Evolutionary conservation across 2,329 filamentous ascomycete genomes (phyloP), one percentile per base, ranked within the genome.

Genomic region (Nemania diffusa): DNA sequence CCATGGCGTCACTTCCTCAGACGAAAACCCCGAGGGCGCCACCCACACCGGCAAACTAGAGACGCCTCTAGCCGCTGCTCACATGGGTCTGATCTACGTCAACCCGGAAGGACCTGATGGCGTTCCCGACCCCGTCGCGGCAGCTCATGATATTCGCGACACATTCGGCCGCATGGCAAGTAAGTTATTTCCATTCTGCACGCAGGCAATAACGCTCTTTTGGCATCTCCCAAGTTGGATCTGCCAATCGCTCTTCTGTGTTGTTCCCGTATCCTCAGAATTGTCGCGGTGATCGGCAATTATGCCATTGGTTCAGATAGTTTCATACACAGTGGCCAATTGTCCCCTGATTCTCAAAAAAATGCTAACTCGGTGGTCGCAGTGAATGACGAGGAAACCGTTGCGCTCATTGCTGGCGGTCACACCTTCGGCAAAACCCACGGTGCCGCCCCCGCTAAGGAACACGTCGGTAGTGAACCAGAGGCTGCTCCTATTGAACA

Each of bases 401-500:
- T 92, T 61, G 91, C 92, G 15, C 82, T 94, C 52, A 94, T 94
- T 76, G 90, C 90, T 44, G 92, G 92, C 76, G 92, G 92, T 44
- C 92, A 94, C 83, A 85, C 88, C 27, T 92, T 94, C 73, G 92
- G 92, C 74, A 94, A 94, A 87, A 92, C 91, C 0, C 92, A 94
- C 79, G 92, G 92, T 73, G 91, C 92, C 34, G 91, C 81, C 64
- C 82, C 88, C 17, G n/a, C n/a, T n/a, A 81, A 84, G 20, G 85
- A 86, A 69, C 85, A 92, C 73, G 84, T 93, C 57, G 90, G 90
- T 62, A 79, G 83, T 20, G 92, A 92, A 78, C 92, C 92, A 22
- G 85, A 89, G 74, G 90, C 82, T 13, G 90, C 90, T 62, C 77
- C 79, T 46, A 79, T 94, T 34, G 87, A 90, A 74, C 77, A 86